A percentile compares a stretch with the other conserved stretches of the same genome.
phyloP scores from a whole-genome alignment of 257 asterid species.

The Nicotiana paniculata region DNA sequence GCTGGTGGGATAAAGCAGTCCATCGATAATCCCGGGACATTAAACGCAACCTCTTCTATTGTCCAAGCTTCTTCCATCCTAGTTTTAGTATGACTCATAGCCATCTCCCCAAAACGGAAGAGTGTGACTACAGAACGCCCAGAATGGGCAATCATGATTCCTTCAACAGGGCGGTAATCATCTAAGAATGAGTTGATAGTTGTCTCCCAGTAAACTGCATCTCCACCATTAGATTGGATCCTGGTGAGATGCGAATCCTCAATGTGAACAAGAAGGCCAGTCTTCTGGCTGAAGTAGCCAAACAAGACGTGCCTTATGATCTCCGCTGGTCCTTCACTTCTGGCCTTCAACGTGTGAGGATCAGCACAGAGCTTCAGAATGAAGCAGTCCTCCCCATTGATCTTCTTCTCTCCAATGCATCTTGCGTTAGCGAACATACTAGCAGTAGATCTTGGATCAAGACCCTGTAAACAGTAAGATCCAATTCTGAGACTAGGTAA shows the following conservation, averaged over 20 bases:
- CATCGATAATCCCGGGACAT: constrained; percentile 81
- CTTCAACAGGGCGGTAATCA: constrained; percentile 83
- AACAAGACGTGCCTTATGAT: constrained; percentile 82
- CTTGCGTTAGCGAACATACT: constrained; percentile 75
- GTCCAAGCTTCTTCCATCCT: constrained; percentile 99
- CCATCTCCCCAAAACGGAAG: constrained; percentile 93
- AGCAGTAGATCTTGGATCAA: constrained; percentile 87
- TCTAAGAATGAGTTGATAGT: constrained; percentile 80
- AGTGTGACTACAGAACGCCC: constrained; percentile 87
- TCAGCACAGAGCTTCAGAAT: constrained; percentile 86
- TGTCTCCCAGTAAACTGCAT: constrained; percentile 99
- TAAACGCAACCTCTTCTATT: constrained; percentile 89
- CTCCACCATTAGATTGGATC: constrained; percentile 83
- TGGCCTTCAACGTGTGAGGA: constrained; percentile 66
- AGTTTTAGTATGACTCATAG: constrained; percentile 88
- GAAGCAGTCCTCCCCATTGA: constrained; percentile 91
- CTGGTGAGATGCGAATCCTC: constrained; percentile 98
- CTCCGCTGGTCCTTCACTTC: constrained; percentile 98
- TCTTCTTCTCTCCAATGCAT: constrained; percentile 87
- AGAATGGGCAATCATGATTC: constrained; percentile 95
- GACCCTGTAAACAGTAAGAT: constrained; percentile 49
- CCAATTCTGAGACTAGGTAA: not conserved
- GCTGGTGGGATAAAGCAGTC: constrained; percentile 96
- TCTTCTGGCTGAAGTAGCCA: constrained; percentile 95
- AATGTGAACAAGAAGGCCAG: constrained; percentile 84